phyloP scores from a whole-genome alignment of 116 monocot species.

The Papilionanthe hybrid region DNA sequence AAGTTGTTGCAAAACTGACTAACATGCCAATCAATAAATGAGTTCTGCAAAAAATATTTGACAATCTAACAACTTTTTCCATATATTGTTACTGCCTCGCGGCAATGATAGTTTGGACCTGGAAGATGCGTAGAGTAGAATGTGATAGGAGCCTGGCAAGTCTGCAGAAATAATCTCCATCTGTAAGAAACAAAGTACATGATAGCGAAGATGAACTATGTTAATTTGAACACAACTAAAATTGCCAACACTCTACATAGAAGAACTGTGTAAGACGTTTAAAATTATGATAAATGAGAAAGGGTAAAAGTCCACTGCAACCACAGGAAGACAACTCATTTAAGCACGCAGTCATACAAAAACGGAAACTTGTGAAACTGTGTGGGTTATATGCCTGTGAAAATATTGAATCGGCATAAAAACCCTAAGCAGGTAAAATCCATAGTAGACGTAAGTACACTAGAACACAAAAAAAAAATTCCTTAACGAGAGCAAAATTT shows the following conservation, averaged over 20 bases:
- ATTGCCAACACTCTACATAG: conserved; percentile 73
- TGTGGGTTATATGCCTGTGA: not conserved
- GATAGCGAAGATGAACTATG: not conserved
- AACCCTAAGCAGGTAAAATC: not conserved
- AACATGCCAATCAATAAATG: not conserved
- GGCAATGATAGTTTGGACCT: conserved; percentile 96
- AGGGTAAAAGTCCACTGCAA: conserved; percentile 96
- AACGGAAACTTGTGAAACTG: not conserved
- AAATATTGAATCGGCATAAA: not conserved
- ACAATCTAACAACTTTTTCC: not conserved
- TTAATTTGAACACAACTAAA: conserved; percentile 40
- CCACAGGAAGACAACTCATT: conserved; percentile 2
- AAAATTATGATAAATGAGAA: conserved; percentile 82
- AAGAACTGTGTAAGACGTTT: conserved; percentile 90
- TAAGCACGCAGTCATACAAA: not conserved
- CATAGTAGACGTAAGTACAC: not conserved
- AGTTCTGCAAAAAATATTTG: not conserved
- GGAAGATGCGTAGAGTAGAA: conserved; percentile 97
- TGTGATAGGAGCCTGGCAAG: conserved; percentile 71
- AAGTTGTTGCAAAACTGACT: too few relatives aligned
- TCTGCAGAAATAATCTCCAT: conserved; percentile 29
- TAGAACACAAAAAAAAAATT: not conserved
- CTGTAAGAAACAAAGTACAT: conserved; percentile 13
- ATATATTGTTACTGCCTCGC: conserved; percentile 54
- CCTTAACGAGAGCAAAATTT: not conserved